Percentiles rank a stretch among this genome's conserved stretches.
Evolutionary conservation across 1,139 yeast species (phyloP).

Genomic region (Diutina ranongensis): DNA sequence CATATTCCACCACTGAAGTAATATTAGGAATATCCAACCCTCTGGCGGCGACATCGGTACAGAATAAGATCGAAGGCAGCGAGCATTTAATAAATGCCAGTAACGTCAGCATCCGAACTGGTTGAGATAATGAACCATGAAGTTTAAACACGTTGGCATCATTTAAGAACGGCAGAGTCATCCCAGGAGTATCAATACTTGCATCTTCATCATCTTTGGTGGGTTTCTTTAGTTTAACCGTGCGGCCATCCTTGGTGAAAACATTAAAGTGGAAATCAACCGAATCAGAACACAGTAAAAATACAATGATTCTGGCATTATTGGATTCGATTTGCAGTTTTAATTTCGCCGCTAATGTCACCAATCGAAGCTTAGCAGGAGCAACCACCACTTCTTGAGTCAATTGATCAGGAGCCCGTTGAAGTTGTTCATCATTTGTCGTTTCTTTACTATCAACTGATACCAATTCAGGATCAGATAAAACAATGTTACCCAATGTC

Average conservation of each 20-base stretch:
- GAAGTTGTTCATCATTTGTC: conserved; percentile 14
- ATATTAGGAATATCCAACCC: conserved; percentile 62
- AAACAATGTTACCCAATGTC: conserved; percentile 66
- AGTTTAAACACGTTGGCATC: conserved; percentile 54
- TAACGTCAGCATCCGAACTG: conserved; percentile 66
- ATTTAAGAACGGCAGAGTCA: conserved; percentile 24
- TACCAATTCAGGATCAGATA: conserved; percentile 62
- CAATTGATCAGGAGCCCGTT: conserved; percentile 81
- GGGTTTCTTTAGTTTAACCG: conserved; percentile 6
- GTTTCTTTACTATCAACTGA: conserved; percentile 27
- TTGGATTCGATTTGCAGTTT: conserved; percentile 21
- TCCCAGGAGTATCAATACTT: conserved; percentile 13
- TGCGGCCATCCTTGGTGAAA: conserved; percentile 46
- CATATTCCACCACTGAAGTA: conserved; percentile 53
- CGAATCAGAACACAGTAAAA: conserved; percentile 88
- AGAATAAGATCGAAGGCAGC: conserved; percentile 57
- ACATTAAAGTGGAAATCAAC: conserved; percentile 83
- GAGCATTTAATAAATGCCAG: conserved; percentile 40
- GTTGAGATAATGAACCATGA: conserved; percentile 87
- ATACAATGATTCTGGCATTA: conserved; percentile 56
- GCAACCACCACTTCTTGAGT: conserved; percentile 67
- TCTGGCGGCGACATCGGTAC: conserved; percentile 73
- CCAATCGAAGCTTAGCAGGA: conserved; percentile 85
- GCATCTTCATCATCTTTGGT: neutral
- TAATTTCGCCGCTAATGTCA: conserved; percentile 60